Evolutionary conservation across 306 rosid species (phyloP).

Genomic region (Dryas octopetala): DNA sequence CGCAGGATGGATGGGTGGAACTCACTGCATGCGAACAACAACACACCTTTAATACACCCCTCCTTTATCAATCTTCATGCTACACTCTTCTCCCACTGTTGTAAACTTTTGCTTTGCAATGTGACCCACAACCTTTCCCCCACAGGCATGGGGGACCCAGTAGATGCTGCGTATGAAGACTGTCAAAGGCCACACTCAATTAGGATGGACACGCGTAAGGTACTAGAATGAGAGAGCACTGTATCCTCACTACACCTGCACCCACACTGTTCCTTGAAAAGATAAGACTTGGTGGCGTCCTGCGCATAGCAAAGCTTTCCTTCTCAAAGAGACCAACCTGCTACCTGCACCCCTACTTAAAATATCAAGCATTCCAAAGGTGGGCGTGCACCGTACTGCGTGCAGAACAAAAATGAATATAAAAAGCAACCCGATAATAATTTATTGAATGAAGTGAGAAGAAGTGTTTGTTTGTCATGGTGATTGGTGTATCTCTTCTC

Average conservation of each 20-base stretch:
- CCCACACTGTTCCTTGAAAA: conserved; percentile 21
- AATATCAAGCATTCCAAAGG: conserved; percentile 26
- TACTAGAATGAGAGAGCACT: background rate
- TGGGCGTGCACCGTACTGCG: conserved; percentile 40
- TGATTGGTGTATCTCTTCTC: too few relatives aligned
- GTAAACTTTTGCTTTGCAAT: conserved; percentile 7
- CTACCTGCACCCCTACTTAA: background rate
- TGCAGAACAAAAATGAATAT: background rate
- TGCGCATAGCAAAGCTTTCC: conserved; percentile 22
- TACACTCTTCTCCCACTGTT: background rate
- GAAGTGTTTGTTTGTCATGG: background rate
- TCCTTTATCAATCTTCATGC: conserved; percentile 1
- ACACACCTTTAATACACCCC: background rate
- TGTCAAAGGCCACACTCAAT: background rate
- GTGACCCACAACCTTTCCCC: conserved; percentile 32
- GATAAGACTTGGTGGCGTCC: conserved; percentile 20
- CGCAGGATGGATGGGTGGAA: conserved; percentile 8
- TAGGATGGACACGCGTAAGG: conserved; percentile 6
- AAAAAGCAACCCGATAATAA: background rate
- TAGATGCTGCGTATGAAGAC: background rate
- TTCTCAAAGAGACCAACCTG: conserved; percentile 30
- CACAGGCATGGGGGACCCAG: conserved; percentile 31
- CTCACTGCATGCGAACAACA: conserved; percentile 24
- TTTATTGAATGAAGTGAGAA: background rate
- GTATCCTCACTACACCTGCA: conserved; percentile 2